These are phyloP conservation scores for Pleurotus platypus DNA, from an alignment of 768 basidiomycete species.

Conservation along the genomic window DNA sequence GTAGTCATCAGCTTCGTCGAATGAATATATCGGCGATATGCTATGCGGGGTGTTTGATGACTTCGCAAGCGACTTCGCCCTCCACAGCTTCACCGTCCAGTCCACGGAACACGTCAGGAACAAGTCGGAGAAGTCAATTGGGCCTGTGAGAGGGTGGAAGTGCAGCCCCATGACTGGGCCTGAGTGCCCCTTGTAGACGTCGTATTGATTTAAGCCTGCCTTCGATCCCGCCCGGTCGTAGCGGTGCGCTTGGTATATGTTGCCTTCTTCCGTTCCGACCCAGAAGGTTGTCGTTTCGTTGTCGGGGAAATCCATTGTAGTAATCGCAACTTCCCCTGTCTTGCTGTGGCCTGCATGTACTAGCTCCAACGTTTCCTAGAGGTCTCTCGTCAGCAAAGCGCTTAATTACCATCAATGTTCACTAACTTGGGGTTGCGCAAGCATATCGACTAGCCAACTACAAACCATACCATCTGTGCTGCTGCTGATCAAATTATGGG, in stretches of 20 bases:
- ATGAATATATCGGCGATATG: slow-evolving; percentile 83
- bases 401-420: background rate
- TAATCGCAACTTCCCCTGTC: slow-evolving; percentile 95
- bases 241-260: slow-evolving; percentile 93
- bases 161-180: slow-evolving; percentile 93
- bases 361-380: slow-evolving; percentile 89
- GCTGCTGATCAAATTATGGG: slow-evolving; percentile 94
- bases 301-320: slow-evolving; percentile 89
- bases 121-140: slow-evolving; percentile 92
- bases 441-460: slow-evolving; percentile 98
- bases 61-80: slow-evolving; percentile 74
- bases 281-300: slow-evolving; percentile 97
- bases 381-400: background rate
- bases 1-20: slow-evolving; percentile 98
- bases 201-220: slow-evolving; percentile 90
- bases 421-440: slow-evolving; percentile 90
- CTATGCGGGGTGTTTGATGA: slow-evolving; percentile 57
- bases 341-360: slow-evolving; percentile 90
- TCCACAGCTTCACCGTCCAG: slow-evolving; percentile 99
- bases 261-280: slow-evolving; percentile 98
- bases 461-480: slow-evolving; percentile 98
- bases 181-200: slow-evolving; percentile 89
- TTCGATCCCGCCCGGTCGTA: slow-evolving; percentile 97
- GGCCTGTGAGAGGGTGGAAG: slow-evolving; percentile 90
- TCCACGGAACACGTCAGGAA: slow-evolving; percentile 93